phyloP scores from a whole-genome alignment of 176 grass and related monocot species.

The Carex cristatella region DNA sequence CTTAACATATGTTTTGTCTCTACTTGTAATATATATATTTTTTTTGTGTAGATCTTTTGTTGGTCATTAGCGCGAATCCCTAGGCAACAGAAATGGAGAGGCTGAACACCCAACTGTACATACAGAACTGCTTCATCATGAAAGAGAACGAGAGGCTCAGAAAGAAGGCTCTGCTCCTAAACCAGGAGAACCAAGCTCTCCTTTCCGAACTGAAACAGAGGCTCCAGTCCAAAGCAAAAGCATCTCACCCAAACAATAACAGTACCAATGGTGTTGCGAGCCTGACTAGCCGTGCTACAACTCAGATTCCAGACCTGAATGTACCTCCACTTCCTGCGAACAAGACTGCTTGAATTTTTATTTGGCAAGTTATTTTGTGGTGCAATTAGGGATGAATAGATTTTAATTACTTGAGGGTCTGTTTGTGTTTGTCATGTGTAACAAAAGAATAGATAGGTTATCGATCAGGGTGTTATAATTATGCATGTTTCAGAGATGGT shows the following conservation, averaged over 20 bases:
- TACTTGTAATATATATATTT: not conserved
- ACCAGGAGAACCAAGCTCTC: constrained; percentile 86
- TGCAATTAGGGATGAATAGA: constrained; percentile 24
- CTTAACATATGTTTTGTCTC: constrained; percentile 8
- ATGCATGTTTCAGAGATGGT: not conserved
- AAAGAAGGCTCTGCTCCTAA: constrained; percentile 67
- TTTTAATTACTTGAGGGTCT: constrained; percentile 26
- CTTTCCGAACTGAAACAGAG: constrained; percentile 78
- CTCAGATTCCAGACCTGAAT: constrained; percentile 57
- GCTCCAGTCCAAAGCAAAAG: constrained; percentile 39
- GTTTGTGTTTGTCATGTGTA: not conserved
- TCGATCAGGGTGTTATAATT: not conserved
- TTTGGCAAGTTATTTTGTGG: not conserved
- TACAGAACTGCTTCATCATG: constrained; percentile 92
- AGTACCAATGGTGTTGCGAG: not conserved
- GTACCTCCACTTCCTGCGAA: constrained; percentile 24
- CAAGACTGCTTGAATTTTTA: constrained; percentile 11
- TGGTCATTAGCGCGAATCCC: not conserved
- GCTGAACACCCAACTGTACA: constrained; percentile 72
- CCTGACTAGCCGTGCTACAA: constrained; percentile 1
- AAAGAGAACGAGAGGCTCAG: constrained; percentile 95
- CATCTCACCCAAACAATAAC: constrained; percentile 1
- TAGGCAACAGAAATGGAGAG: constrained; percentile 47
- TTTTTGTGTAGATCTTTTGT: not conserved
- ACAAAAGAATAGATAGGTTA: constrained; percentile 14